Evolutionary conservation across 1,284 basidiomycete genomes (phyloP), one percentile per base, ranked within the genome.

Genomic region (Sanghuangporus baumii): DNA sequence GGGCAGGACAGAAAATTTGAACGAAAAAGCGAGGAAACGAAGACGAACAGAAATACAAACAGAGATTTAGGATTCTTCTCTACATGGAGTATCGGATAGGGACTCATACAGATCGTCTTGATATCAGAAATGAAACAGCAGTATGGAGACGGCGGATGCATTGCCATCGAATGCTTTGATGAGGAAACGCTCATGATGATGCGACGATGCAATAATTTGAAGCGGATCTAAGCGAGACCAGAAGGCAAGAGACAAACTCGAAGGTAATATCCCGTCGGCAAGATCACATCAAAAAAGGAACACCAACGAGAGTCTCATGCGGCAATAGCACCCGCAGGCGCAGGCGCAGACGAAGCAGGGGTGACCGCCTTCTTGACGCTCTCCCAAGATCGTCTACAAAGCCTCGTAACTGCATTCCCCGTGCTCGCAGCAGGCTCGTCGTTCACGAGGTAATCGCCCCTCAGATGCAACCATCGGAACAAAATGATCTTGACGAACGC

Each of bases 381-480:
- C 23, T 40, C 46, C 60, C 60, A 61, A 12, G 60, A 57, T 46
- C 43, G 41, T 51, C 56, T 63, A 40, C 62, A 63, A n/a, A 60
- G 14, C 51, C 52, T 59, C 57, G 50, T 56, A 38, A 63, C 18
- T 5, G 52, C 20, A 18, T 57, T 50, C 2, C 59, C 62, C n/a
- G 20, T 37, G 8, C 47, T 50, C 37, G 34, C 41, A 20, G 47
- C 57, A 16, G 47, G 40, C 36, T 63, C 62, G 2, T 41, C 36
- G 26, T 59, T 48, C 50, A 63, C 31, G 9, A 63, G 47, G 51
- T 63, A 63, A 34, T 63, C 60, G n/a, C 60, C 60, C 18, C 55
- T 43, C 14, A 62, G 37, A 12, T 52, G 41, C 23, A 62, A 18
- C 60, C 47, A 48, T 43, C 60, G 60, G 14, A 55, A 37, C 12